These are phyloP conservation scores for Tilletia setariae DNA, from an alignment of 1,284 basidiomycete genomes.

Conservation along the genomic window DNA sequence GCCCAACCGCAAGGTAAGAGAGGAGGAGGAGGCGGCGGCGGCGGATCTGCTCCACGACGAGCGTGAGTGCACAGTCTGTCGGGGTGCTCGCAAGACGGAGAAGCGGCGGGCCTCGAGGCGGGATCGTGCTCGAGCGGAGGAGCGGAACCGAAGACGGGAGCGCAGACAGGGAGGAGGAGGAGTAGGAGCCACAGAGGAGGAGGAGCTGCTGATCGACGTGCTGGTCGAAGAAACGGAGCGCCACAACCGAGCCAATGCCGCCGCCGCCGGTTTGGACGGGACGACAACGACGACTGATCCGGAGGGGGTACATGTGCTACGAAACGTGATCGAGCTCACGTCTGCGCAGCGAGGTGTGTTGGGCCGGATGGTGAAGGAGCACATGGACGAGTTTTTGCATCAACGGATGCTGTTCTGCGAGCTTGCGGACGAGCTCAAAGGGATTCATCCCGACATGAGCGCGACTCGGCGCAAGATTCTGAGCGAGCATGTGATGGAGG, in stretches of 20 bases:
- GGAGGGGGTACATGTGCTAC: not conserved
- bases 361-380: constrained; percentile 30
- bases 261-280: not conserved
- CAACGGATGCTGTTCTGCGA: constrained; percentile 45
- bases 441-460: constrained; percentile 39
- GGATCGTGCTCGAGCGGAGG: not conserved
- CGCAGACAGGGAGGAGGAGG: not conserved
- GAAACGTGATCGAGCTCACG: not conserved
- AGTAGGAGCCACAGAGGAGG: constrained; percentile 3
- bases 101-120: not conserved
- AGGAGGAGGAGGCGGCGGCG: not conserved
- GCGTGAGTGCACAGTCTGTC: not conserved
- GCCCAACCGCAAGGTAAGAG: too few species aligned
- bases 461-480: constrained; percentile 37
- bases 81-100: not conserved
- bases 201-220: constrained; percentile 1
- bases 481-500: constrained; percentile 45
- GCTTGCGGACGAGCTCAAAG: constrained; percentile 50
- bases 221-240: constrained; percentile 14
- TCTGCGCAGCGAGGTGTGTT: constrained; percentile 24
- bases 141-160: not conserved
- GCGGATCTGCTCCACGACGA: not conserved
- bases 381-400: constrained; percentile 50
- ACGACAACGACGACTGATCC: not conserved
- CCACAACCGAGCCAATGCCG: not conserved